phyloP scores from a whole-genome alignment of 2,329 filamentous ascomycete species.

The Sporothrix dimorphospora region DNA sequence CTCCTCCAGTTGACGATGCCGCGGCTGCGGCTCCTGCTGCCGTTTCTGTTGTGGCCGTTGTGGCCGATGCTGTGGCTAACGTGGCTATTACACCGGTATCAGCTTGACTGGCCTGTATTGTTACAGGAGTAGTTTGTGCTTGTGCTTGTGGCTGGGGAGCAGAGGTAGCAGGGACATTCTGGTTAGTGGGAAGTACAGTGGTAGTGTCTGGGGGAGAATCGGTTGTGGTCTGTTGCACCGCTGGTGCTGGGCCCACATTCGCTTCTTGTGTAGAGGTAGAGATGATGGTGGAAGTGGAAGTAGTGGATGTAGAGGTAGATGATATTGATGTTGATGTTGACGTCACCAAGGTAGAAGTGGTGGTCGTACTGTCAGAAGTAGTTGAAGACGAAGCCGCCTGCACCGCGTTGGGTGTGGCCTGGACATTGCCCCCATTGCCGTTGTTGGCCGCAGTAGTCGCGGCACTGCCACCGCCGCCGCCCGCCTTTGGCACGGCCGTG shows the following conservation, averaged over 20 bases:
- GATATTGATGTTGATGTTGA: constrained; percentile 32
- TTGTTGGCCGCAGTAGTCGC: constrained; percentile 32
- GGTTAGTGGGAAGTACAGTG: background rate
- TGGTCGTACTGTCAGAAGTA: constrained; percentile 44
- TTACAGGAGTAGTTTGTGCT: constrained; percentile 30
- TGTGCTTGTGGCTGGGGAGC: constrained; percentile 27
- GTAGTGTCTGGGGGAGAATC: constrained; percentile 23
- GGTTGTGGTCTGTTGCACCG: constrained; percentile 23
- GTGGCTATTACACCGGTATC: constrained; percentile 41
- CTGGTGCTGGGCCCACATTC: constrained; percentile 27
- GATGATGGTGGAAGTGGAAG: constrained; percentile 11
- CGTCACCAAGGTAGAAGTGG: constrained; percentile 35
- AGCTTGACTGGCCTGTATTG: constrained; percentile 43
- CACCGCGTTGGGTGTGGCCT: constrained; percentile 15
- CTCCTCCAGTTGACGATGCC: background rate
- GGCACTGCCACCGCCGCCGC: constrained; percentile 22
- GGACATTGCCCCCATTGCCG: constrained; percentile 27
- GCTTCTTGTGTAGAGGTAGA: constrained; percentile 23
- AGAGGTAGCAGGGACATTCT: background rate
- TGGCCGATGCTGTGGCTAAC: constrained; percentile 33
- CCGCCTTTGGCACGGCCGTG: constrained; percentile 54
- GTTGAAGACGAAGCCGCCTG: constrained; percentile 18
- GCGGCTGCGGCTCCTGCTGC: constrained; percentile 5
- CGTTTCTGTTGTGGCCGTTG: background rate
- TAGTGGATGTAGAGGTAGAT: constrained; percentile 29